A percentile compares a stretch with the other conserved stretches of the same genome.
Evolutionary conservation across 352 stramenopile genomes (phyloP).

Genomic region (Phytophthora palmivora): DNA sequence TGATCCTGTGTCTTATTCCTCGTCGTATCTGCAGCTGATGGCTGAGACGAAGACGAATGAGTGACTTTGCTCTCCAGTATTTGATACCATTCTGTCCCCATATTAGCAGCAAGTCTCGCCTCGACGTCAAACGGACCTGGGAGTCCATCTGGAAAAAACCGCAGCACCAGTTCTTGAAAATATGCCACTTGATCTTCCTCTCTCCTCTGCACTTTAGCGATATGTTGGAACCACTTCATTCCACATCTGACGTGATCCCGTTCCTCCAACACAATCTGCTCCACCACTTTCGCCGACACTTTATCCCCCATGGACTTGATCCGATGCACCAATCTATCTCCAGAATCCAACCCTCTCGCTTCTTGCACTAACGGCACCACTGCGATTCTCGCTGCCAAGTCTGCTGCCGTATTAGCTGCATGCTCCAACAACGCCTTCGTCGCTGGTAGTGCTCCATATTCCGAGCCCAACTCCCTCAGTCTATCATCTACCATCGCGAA

Average conservation of each 20-base stretch:
- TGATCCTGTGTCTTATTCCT: conserved; percentile 8
- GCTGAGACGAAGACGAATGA: conserved; percentile 13
- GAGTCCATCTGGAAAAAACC: conserved; percentile 80
- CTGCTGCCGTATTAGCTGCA: conserved; percentile 77
- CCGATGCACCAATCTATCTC: conserved; percentile 74
- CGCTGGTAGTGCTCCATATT: conserved; percentile 73
- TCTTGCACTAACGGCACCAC: conserved; percentile 87
- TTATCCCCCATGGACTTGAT: conserved; percentile 76
- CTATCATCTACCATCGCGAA: conserved; percentile 80
- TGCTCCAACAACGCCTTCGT: conserved; percentile 76
- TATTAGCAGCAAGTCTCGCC: too few species aligned
- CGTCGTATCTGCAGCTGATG: too few species aligned
- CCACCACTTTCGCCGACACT: conserved; percentile 66
- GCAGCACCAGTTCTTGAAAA: conserved; percentile 83
- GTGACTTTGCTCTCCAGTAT: conserved; percentile 63
- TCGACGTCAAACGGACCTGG: conserved; percentile 83
- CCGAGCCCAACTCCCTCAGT: conserved; percentile 63
- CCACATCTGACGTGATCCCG: conserved; percentile 75
- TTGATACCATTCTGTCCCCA: conserved; percentile 73
- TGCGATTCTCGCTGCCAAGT: too few species aligned
- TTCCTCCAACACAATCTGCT: conserved; percentile 85
- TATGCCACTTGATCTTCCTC: conserved; percentile 61
- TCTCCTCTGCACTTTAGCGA: conserved; percentile 41
- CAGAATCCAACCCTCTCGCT: conserved; percentile 78
- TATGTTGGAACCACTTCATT: conserved; percentile 84